Percentiles rank a stretch among this genome's conserved stretches.
phyloP scores from a whole-genome alignment of 768 basidiomycete genomes.

The Suillus lakei region DNA sequence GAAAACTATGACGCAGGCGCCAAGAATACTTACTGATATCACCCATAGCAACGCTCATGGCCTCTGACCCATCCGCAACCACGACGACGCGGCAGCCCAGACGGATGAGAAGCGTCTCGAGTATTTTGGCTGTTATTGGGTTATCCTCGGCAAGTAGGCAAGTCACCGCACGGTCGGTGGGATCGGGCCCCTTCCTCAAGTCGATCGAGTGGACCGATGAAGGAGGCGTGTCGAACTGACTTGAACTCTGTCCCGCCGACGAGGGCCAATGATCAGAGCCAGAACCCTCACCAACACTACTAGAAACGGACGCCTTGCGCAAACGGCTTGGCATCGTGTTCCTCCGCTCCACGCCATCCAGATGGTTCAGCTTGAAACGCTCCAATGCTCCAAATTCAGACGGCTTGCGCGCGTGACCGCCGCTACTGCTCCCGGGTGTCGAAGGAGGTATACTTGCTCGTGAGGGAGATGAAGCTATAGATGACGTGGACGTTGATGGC shows the following conservation, averaged over 20 bases:
- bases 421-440: slow-evolving; percentile 64
- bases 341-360: slow-evolving; percentile 79
- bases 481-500: slow-evolving; percentile 89
- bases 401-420: slow-evolving; percentile 76
- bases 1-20: background rate
- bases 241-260: slow-evolving; percentile 54
- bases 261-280: slow-evolving; percentile 77
- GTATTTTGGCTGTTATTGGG: slow-evolving; percentile 96
- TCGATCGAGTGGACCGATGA: slow-evolving; percentile 89
- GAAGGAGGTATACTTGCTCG: slow-evolving; percentile 73
- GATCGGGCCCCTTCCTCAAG: slow-evolving; percentile 74
- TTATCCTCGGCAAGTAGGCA: slow-evolving; percentile 97
- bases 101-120: slow-evolving; percentile 91
- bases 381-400: slow-evolving; percentile 90
- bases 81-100: slow-evolving; percentile 96
- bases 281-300: slow-evolving; percentile 79
- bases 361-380: slow-evolving; percentile 82
- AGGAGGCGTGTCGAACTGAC: slow-evolving; percentile 65
- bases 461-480: slow-evolving; percentile 88
- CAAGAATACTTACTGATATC: slow-evolving; percentile 81
- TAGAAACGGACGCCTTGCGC: slow-evolving; percentile 85
- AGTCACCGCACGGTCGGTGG: slow-evolving; percentile 87
- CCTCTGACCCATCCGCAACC: slow-evolving; percentile 95
- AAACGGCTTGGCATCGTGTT: slow-evolving; percentile 87
- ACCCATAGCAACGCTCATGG: slow-evolving; percentile 95